Evolutionary conservation across 768 basidiomycete species (phyloP).

Genomic region (Macrolepiota dolichaula): DNA sequence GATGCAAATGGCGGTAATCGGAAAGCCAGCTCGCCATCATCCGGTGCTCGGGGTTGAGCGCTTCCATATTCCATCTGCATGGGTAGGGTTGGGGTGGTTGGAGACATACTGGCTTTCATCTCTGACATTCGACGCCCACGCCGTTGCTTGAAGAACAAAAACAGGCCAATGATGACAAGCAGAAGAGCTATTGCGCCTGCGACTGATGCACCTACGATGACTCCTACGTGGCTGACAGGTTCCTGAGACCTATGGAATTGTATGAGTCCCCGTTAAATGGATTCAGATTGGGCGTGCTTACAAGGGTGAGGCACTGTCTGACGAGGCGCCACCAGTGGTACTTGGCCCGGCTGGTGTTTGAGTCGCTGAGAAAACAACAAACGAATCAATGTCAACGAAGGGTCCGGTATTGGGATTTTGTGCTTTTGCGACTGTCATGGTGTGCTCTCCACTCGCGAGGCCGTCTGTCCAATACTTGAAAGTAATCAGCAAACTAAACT

Average conservation of each 20-base stretch:
- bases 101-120: slow-evolving; percentile 21
- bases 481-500: slow-evolving; percentile 1
- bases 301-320: not conserved
- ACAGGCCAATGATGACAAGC: slow-evolving; percentile 18
- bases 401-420: slow-evolving; percentile 26
- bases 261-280: not conserved
- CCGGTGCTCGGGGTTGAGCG: not conserved
- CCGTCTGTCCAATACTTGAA: slow-evolving; percentile 40
- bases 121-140: slow-evolving; percentile 19
- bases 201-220: not conserved
- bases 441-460: slow-evolving; percentile 36
- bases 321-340: not conserved
- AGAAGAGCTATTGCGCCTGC: slow-evolving; percentile 13
- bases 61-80: slow-evolving; percentile 31
- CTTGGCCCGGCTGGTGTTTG: not conserved
- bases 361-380: slow-evolving; percentile 32
- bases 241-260: not conserved
- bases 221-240: not conserved
- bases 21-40: slow-evolving; percentile 21
- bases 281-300: not conserved
- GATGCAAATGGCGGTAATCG: slow-evolving; percentile 20
- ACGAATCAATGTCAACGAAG: slow-evolving; percentile 43
- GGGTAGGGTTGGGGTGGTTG: slow-evolving; percentile 29
- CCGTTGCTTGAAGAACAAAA: slow-evolving; percentile 22
- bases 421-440: slow-evolving; percentile 30